phyloP scores from a whole-genome alignment of 768 basidiomycete species.

The Boletus rubropictus region DNA sequence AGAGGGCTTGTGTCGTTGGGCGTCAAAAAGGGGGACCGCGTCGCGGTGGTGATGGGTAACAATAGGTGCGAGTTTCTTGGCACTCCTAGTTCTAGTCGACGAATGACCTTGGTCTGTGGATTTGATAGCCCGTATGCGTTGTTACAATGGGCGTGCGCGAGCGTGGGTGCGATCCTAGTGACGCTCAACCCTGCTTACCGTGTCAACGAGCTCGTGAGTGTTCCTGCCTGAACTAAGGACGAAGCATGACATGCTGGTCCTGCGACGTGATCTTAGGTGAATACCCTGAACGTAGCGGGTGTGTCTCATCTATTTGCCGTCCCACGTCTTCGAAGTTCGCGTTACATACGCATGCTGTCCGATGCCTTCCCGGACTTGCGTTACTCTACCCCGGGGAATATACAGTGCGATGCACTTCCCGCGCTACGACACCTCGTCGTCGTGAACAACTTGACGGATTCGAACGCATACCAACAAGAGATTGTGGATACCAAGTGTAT shows the following conservation, averaged over 20 bases:
- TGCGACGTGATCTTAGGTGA: constrained; percentile 38
- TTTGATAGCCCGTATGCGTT: constrained; percentile 62
- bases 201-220: constrained; percentile 58
- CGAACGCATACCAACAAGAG: constrained; percentile 35
- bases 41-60: constrained; percentile 82
- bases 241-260: not conserved
- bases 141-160: constrained; percentile 84
- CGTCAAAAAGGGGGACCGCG: constrained; percentile 67
- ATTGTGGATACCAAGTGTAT: constrained; percentile 41
- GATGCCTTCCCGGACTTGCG: constrained; percentile 53
- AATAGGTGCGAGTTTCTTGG: constrained; percentile 49
- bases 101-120: not conserved
- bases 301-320: constrained; percentile 69
- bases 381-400: constrained; percentile 43
- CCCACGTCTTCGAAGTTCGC: constrained; percentile 60
- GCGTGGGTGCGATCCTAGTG: constrained; percentile 75
- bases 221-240: not conserved
- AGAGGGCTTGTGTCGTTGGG: constrained; percentile 65
- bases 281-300: constrained; percentile 55
- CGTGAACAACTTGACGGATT: constrained; percentile 52
- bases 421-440: constrained; percentile 58
- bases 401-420: constrained; percentile 56
- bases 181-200: constrained; percentile 82
- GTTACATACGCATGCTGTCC: constrained; percentile 56
- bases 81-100: not conserved